phyloP scores from a whole-genome alignment of 352 stramenopile species.

The Phytophthora meadii region DNA sequence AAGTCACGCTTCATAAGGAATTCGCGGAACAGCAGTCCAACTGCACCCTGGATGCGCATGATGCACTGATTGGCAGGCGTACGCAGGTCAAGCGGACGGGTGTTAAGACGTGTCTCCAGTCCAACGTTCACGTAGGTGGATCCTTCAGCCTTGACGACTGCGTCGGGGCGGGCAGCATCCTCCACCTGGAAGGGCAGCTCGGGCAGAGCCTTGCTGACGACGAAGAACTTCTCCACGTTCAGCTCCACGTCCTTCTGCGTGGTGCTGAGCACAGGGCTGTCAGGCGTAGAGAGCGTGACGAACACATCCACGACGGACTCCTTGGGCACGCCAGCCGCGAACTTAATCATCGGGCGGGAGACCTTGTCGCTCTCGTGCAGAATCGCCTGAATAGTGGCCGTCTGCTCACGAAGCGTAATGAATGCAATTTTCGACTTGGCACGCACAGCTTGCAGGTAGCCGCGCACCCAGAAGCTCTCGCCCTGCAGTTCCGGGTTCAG shows the following conservation, averaged over 20 bases:
- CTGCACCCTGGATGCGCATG: constrained; percentile 97
- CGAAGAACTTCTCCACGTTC: constrained; percentile 93
- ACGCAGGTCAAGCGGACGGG: constrained; percentile 96
- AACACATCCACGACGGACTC: constrained; percentile 98
- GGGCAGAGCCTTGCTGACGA: constrained; percentile 94
- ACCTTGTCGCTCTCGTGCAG: constrained; percentile 89
- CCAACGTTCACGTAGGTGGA: constrained; percentile 89
- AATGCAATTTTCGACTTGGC: constrained; percentile 96
- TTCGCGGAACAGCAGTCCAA: constrained; percentile 97
- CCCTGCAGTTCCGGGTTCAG: constrained; percentile 84
- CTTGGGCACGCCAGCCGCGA: constrained; percentile 92
- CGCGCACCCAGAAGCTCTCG: constrained; percentile 95
- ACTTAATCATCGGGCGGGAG: constrained; percentile 98
- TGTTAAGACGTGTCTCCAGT: constrained; percentile 95
- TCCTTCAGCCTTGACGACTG: constrained; percentile 80
- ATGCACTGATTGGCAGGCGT: constrained; percentile 99
- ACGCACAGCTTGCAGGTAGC: constrained; percentile 95
- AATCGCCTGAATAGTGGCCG: constrained; percentile 96
- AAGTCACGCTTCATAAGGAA: constrained; percentile 96
- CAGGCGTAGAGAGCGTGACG: constrained; percentile 90
- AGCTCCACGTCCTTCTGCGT: constrained; percentile 97
- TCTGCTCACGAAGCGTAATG: constrained; percentile 96
- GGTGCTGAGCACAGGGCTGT: constrained; percentile 92
- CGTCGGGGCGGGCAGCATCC: constrained; percentile 93
- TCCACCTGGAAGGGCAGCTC: constrained; percentile 96